A percentile compares a stretch with the other conserved stretches of the same genome.
Evolutionary conservation across 2,329 filamentous ascomycete species (phyloP).

Genomic region (Aspergillus proliferans): DNA sequence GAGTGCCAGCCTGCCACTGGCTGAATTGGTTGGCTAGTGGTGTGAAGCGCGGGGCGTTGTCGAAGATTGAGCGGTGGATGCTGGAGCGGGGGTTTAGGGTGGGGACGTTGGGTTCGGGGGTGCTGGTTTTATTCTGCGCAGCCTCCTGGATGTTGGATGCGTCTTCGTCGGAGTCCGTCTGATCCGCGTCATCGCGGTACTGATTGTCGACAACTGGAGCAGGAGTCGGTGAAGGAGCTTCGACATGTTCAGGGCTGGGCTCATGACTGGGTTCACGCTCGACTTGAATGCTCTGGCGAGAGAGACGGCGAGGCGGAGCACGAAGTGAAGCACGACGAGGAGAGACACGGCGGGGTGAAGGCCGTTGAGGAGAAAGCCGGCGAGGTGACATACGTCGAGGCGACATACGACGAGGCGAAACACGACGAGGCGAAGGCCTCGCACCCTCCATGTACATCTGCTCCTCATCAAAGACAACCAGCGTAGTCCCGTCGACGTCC

Average conservation of each 20-base stretch:
- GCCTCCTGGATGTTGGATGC: neutral
- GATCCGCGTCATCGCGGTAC: neutral
- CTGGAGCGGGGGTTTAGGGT: neutral
- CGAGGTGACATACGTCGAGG: no score
- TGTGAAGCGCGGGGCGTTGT: constrained; percentile 51
- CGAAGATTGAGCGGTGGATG: constrained; percentile 10
- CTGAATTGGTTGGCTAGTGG: constrained; percentile 57
- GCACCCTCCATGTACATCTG: neutral
- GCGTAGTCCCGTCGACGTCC: neutral
- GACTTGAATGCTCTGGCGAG: neutral
- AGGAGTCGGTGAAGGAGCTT: neutral
- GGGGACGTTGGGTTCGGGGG: neutral
- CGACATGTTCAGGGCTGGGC: neutral
- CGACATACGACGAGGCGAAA: no score
- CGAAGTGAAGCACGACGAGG: no score
- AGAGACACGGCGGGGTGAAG: no score
- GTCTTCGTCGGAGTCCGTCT: neutral
- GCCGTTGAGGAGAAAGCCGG: no score
- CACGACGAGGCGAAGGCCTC: neutral
- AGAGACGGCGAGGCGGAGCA: neutral
- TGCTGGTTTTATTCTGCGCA: neutral
- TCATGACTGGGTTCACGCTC: neutral
- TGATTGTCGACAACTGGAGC: neutral
- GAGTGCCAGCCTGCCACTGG: constrained; percentile 58
- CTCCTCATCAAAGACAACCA: neutral